A percentile compares a stretch with the other conserved stretches of the same genome.
phyloP scores from a whole-genome alignment of 805 yeast species.

The Yamadazyma laniorum region DNA sequence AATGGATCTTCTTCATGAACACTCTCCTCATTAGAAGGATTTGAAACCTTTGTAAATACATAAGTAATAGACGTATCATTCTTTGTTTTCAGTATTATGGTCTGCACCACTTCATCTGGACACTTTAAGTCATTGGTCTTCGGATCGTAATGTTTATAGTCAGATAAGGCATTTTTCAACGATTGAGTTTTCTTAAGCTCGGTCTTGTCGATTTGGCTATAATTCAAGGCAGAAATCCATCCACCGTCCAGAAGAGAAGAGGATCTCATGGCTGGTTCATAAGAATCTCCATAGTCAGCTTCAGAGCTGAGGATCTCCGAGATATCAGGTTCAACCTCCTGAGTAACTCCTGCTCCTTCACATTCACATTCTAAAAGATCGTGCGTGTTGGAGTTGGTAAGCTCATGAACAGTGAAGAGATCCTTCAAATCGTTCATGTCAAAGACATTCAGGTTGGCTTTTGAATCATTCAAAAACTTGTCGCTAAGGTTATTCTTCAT shows the following conservation, averaged over 20 bases:
- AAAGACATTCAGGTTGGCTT: constrained; percentile 63
- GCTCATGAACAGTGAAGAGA: constrained; percentile 58
- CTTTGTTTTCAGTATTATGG: constrained; percentile 3
- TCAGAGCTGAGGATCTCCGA: neutral
- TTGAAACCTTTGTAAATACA: constrained; percentile 38
- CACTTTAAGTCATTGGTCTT: constrained; percentile 3
- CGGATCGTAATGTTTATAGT: constrained; percentile 66
- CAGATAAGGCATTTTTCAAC: constrained; percentile 57
- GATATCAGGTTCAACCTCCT: neutral
- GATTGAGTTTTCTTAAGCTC: constrained; percentile 34
- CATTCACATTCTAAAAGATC: constrained; percentile 69
- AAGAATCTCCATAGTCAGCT: neutral
- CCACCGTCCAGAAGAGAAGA: constrained; percentile 16
- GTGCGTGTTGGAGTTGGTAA: constrained; percentile 68
- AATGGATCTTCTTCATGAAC: neutral
- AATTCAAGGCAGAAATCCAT: constrained; percentile 61
- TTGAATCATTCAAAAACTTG: constrained; percentile 50
- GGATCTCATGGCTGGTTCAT: neutral
- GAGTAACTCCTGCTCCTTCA: constrained; percentile 36
- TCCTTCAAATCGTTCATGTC: constrained; percentile 67
- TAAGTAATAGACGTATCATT: constrained; percentile 27
- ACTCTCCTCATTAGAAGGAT: too few relatives aligned
- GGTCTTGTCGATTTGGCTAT: constrained; percentile 31
- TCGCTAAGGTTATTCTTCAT: constrained; percentile 79
- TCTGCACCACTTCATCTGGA: constrained; percentile 11